Conservation (phyloP, 163 green algal species). For the Coccomyxa subellipsoidea region DNA sequence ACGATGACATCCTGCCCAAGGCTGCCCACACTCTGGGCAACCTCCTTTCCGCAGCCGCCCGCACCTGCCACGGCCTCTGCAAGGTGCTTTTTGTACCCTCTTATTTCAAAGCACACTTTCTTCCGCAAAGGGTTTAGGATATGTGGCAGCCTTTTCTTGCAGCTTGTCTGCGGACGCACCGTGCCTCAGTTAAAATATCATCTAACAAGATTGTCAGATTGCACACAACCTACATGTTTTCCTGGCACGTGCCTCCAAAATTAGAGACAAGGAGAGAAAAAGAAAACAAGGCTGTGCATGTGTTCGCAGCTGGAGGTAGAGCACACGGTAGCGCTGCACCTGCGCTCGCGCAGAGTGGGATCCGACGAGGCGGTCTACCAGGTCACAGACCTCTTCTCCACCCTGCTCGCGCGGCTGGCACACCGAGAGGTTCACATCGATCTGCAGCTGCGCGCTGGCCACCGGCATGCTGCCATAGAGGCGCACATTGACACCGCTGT, state of each 20-base stretch:
- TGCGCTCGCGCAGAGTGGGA: slow-evolving; percentile 4
- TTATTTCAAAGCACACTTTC: no score
- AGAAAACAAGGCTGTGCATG: neutral
- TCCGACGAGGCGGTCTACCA: slow-evolving; percentile 1
- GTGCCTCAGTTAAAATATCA: no score
- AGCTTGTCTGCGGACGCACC: no score
- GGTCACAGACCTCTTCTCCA: neutral
- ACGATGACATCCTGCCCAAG: slow-evolving; percentile 15
- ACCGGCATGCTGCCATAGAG: neutral
- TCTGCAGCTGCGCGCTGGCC: neutral
- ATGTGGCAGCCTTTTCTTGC: no score
- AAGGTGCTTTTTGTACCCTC: no score
- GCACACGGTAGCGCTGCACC: slow-evolving; percentile 9
- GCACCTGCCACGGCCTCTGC: neutral
- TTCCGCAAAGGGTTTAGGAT: no score
- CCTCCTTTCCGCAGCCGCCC: neutral
- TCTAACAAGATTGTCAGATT: no score
- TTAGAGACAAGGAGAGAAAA: neutral
- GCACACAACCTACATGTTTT: no score
- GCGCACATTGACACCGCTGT: neutral
- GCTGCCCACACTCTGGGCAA: slow-evolving; percentile 12
- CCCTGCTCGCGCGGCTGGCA: slow-evolving; percentile 2
- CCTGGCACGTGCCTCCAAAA: no score
- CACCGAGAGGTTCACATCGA: neutral
- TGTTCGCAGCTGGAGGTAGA: slow-evolving; percentile 12